Evolutionary conservation across 1,284 basidiomycete species (phyloP).

Genomic region (Tilletiopsis washingtonensis): DNA sequence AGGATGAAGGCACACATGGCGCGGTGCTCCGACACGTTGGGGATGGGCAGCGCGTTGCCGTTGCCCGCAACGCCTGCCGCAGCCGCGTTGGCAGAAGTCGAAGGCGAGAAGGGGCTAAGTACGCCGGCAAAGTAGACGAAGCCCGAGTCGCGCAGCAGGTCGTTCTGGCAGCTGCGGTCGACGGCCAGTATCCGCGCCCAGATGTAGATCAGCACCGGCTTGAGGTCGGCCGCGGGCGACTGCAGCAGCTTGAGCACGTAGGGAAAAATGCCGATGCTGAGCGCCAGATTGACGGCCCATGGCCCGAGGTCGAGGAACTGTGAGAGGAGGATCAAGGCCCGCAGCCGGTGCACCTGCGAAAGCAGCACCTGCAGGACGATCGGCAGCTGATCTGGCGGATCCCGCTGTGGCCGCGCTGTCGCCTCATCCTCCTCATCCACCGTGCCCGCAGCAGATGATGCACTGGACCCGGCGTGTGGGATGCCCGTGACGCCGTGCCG

Average conservation of each 20-base stretch:
- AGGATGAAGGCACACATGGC: slow-evolving; percentile 99
- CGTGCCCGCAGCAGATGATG: neutral
- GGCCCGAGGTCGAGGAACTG: slow-evolving; percentile 96
- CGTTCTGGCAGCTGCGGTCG: slow-evolving; percentile 82
- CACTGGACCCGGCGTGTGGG: no score
- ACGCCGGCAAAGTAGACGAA: slow-evolving; percentile 45
- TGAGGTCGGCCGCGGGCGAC: slow-evolving; percentile 85
- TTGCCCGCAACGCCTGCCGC: slow-evolving; percentile 13
- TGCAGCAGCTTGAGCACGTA: slow-evolving; percentile 95
- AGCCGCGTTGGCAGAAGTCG: slow-evolving; percentile 1
- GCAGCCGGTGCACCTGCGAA: slow-evolving; percentile 88
- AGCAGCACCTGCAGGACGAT: slow-evolving; percentile 94
- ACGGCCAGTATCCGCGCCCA: slow-evolving; percentile 97
- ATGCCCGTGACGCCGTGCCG: no score
- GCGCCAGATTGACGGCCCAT: slow-evolving; percentile 93
- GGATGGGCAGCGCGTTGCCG: slow-evolving; percentile 58
- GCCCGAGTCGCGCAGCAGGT: slow-evolving; percentile 65
- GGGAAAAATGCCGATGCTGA: slow-evolving; percentile 98
- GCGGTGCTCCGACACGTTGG: slow-evolving; percentile 90
- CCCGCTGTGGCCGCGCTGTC: slow-evolving; percentile 51
- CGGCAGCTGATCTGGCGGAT: slow-evolving; percentile 90
- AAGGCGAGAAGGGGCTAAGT: slow-evolving; percentile 31
- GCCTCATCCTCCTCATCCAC: slow-evolving; percentile 53
- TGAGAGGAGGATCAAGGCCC: slow-evolving; percentile 89
- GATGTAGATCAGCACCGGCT: slow-evolving; percentile 97